These are phyloP conservation scores for Trichaptum fuscoviolaceum DNA, from an alignment of 768 basidiomycete species.

Conservation along the genomic window DNA sequence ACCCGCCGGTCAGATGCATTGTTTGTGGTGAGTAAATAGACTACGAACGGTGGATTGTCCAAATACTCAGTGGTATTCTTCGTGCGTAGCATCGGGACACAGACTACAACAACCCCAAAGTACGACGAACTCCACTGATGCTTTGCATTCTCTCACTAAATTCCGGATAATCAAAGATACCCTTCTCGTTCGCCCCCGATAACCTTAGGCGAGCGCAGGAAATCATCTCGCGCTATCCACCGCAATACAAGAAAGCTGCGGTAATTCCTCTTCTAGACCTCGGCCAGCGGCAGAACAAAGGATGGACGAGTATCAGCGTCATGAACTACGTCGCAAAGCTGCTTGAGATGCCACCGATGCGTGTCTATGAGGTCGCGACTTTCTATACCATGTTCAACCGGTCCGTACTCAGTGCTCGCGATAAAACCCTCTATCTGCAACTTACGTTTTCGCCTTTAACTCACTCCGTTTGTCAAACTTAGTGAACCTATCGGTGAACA, in stretches of 20 bases:
- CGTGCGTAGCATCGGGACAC: conserved; percentile 83
- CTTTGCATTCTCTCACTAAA: conserved; percentile 8
- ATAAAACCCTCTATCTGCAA: not conserved
- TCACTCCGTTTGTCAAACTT: conserved; percentile 1
- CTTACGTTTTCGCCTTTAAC: not conserved
- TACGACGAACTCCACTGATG: conserved; percentile 24
- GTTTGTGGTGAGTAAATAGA: conserved; percentile 62
- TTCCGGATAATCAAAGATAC: conserved; percentile 50
- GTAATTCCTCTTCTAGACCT: conserved; percentile 95
- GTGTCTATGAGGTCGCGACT: conserved; percentile 98
- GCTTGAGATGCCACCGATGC: conserved; percentile 94
- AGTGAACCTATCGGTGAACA: conserved; percentile 92
- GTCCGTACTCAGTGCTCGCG: conserved; percentile 35
- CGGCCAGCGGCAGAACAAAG: conserved; percentile 95
- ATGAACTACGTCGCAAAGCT: conserved; percentile 98
- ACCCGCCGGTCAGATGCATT: conserved; percentile 72
- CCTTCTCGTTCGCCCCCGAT: conserved; percentile 77
- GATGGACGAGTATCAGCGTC: conserved; percentile 96
- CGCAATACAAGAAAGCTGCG: conserved; percentile 98
- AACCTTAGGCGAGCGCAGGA: conserved; percentile 84
- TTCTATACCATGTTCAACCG: conserved; percentile 99
- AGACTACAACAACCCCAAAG: conserved; percentile 89
- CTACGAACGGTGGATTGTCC: too few relatives aligned
- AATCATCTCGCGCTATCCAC: conserved; percentile 90
- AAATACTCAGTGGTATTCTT: too few relatives aligned